These are phyloP conservation scores for Micractinium conductrix DNA, from an alignment of 139 green algal genomes.

Conservation along the genomic window DNA sequence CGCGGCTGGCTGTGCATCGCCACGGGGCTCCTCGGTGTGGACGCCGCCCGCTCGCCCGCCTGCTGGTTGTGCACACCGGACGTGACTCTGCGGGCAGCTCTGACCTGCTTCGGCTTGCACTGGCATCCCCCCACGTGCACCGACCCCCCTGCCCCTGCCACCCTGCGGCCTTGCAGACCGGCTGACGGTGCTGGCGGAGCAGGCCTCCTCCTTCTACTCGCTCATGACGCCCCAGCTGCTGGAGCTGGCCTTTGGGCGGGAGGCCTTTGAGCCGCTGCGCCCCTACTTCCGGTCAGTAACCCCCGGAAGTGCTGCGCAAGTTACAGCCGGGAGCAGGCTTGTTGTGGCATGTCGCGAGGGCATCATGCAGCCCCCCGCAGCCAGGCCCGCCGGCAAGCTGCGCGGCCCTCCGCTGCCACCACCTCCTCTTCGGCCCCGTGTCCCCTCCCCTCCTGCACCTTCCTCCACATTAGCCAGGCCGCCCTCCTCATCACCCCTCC, in stretches of 20 bases:
- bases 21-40: too few species aligned
- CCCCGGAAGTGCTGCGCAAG: too few species aligned
- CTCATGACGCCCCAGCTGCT: constrained; percentile 39
- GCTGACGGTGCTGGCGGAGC: constrained; percentile 47
- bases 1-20: too few species aligned
- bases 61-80: too few species aligned
- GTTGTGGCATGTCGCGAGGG: too few species aligned
- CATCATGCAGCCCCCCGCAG: too few species aligned
- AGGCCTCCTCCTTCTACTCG: constrained; percentile 44
- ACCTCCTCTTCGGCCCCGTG: neutral
- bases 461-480: too few species aligned
- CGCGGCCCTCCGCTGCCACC: neutral
- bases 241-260: constrained; percentile 39
- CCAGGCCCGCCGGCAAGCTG: too few species aligned
- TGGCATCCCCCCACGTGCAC: neutral
- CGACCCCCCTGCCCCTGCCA: neutral
- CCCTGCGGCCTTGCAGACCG: constrained; percentile 17
- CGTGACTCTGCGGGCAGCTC: too few species aligned
- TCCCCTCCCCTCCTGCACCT: neutral
- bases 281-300: constrained; percentile 37
- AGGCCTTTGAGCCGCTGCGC: constrained; percentile 25
- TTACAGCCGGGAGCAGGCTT: too few species aligned
- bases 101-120: too few species aligned
- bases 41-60: neutral
- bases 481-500: neutral